A percentile compares a stretch with the other conserved stretches of the same genome.
Conservation (phyloP, 1,284 basidiomycete genomes). For the Tranzscheliella williamsii region DNA sequence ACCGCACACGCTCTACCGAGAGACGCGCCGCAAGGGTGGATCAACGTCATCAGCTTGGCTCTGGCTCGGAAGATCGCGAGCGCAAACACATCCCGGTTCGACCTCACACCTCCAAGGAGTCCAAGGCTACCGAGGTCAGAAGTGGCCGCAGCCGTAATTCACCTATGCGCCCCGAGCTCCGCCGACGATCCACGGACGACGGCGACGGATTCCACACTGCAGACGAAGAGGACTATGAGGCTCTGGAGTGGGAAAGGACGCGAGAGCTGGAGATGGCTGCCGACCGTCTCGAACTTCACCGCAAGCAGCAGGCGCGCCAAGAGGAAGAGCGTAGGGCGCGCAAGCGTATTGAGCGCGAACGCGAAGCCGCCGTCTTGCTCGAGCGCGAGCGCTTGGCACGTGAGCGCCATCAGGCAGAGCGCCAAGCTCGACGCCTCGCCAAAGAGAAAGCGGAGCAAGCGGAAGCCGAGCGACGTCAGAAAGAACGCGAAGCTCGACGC, state of each 20-base stretch:
- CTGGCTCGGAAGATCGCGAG: too few relatives aligned
- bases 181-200: conserved; percentile 23
- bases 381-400: conserved; percentile 1
- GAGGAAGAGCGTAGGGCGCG: conserved; percentile 18
- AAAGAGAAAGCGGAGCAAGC: conserved; percentile 3
- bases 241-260: conserved; percentile 31
- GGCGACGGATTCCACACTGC: conserved; percentile 29
- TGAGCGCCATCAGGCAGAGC: background rate
- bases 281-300: conserved; percentile 20
- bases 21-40: background rate
- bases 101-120: conserved; percentile 3
- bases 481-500: conserved; percentile 8
- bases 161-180: conserved; percentile 4
- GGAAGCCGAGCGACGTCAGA: background rate
- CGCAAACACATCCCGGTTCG: too few relatives aligned
- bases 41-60: too few relatives aligned
- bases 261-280: conserved; percentile 26
- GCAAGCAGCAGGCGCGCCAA: conserved; percentile 14
- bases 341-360: conserved; percentile 13
- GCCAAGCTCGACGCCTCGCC: conserved; percentile 9
- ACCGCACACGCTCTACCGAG: background rate
- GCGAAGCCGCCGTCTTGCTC: conserved; percentile 3
- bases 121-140: conserved; percentile 9
- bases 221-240: conserved; percentile 29
- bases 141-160: too few relatives aligned